A percentile compares a stretch with the other conserved stretches of the same genome.
phyloP scores from a whole-genome alignment of 75 land plant species.

The Picea glauca region DNA sequence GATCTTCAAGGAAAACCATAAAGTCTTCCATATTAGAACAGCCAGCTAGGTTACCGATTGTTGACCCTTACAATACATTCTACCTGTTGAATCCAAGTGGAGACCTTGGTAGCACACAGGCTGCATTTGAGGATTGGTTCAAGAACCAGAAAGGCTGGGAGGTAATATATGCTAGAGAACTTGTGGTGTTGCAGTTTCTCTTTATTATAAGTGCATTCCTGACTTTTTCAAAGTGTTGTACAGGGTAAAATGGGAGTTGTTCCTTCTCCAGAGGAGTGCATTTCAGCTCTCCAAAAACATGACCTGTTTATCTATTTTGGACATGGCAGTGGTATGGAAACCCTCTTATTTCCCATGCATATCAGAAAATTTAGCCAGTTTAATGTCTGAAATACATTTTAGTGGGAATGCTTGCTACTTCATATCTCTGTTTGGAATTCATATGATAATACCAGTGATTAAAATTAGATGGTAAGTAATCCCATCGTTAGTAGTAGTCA shows the following conservation, averaged over 20 bases:
- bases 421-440: no score
- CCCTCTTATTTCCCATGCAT: no score
- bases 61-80: constrained; percentile 74
- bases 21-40: not conserved
- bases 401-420: no score
- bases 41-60: constrained; percentile 32
- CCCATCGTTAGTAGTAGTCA: no score
- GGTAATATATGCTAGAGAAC: constrained; percentile 25
- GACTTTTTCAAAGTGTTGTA: not conserved
- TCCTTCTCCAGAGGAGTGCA: constrained; percentile 73
- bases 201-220: not conserved
- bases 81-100: constrained; percentile 92
- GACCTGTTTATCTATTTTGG: constrained; percentile 88
- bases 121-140: constrained; percentile 93
- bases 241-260: constrained; percentile 78
- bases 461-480: no score
- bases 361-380: no score
- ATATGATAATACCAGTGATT: no score
- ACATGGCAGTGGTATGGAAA: constrained; percentile 88
- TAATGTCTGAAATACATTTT: no score
- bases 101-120: constrained; percentile 69
- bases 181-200: not conserved
- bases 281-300: constrained; percentile 63
- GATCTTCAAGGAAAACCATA: not conserved
- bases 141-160: constrained; percentile 61